Percentiles rank a stretch among this genome's conserved stretches.
phyloP scores from a whole-genome alignment of 225 moss, liverwort and hornwort species.

The Bryoerythrophyllum caledonicum region DNA sequence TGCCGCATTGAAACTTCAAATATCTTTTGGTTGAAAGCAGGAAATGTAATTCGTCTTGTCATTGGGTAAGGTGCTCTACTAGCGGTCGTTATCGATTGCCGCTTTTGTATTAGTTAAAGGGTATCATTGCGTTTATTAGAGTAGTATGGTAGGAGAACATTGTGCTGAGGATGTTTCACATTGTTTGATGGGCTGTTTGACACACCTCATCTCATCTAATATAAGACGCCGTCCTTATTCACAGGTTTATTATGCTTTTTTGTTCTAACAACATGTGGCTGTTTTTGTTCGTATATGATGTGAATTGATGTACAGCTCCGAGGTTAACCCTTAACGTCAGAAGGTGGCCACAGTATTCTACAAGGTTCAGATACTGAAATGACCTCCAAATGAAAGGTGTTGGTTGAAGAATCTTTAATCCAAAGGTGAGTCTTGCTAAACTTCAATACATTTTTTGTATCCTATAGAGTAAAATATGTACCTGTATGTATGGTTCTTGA shows the following conservation, averaged over 20 bases:
- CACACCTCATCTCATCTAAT: conserved; percentile 33
- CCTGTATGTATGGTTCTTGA: too few relatives aligned
- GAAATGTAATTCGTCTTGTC: conserved; percentile 30
- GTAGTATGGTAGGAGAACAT: conserved; percentile 33
- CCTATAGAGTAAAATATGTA: too few relatives aligned
- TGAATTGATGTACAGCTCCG: not conserved
- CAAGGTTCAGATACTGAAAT: too few relatives aligned
- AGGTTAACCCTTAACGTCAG: too few relatives aligned
- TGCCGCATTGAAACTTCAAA: conserved; percentile 11
- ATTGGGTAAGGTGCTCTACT: conserved; percentile 29
- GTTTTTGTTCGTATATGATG: not conserved
- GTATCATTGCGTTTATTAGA: conserved; percentile 28
- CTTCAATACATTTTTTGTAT: too few relatives aligned
- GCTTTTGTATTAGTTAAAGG: conserved; percentile 37
- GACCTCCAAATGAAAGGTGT: too few relatives aligned
- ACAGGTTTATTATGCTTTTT: conserved; percentile 7
- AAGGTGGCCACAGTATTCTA: too few relatives aligned
- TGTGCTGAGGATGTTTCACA: conserved; percentile 45
- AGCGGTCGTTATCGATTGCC: conserved; percentile 17
- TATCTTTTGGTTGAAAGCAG: conserved; percentile 39
- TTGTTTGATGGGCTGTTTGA: conserved; percentile 33
- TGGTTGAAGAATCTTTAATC: too few relatives aligned
- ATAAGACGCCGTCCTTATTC: conserved; percentile 39
- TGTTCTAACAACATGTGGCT: not conserved
- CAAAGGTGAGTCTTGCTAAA: too few relatives aligned